Evolutionary conservation across 2,329 filamentous ascomycete genomes (phyloP).

Genomic region (Basipetospora chlamydospora): DNA sequence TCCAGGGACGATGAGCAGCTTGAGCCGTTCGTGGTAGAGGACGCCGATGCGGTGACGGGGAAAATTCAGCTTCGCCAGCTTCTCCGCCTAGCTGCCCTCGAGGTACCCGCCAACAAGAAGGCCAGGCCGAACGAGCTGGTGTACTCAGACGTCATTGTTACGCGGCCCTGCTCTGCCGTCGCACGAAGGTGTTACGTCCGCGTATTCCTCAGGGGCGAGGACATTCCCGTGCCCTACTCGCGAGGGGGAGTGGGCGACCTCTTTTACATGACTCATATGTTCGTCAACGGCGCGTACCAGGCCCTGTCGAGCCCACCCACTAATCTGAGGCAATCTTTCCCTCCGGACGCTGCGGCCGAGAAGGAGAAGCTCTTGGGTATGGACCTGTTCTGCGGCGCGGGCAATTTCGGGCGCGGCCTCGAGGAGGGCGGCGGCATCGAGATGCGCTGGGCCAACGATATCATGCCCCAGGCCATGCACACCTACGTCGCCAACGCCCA

Average conservation of each 20-base stretch:
- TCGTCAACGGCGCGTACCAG: constrained; percentile 12
- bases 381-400: constrained; percentile 65
- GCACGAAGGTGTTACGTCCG: constrained; percentile 44
- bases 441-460: constrained; percentile 56
- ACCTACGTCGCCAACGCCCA: constrained; percentile 57
- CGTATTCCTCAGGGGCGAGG: constrained; percentile 28
- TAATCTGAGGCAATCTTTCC: constrained; percentile 38
- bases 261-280: constrained; percentile 43
- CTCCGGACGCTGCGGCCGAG: constrained; percentile 20
- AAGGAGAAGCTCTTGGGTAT: constrained; percentile 39
- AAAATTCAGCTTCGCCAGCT: constrained; percentile 35
- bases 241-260: constrained; percentile 49
- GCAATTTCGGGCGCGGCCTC: constrained; percentile 61
- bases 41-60: constrained; percentile 11
- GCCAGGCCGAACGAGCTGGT: constrained; percentile 43
- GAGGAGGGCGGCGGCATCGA: constrained; percentile 55
- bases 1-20: constrained; percentile 20
- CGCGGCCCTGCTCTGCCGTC: constrained; percentile 25
- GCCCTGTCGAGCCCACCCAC: constrained; percentile 21
- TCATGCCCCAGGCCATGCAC: constrained; percentile 47
- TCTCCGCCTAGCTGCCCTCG: constrained; percentile 28
- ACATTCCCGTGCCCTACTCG: constrained; percentile 49
- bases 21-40: constrained; percentile 47
- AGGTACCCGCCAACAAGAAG: constrained; percentile 13
- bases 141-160: constrained; percentile 31